A percentile compares a stretch with the other conserved stretches of the same genome.
phyloP scores from a whole-genome alignment of 2,329 filamentous ascomycete genomes.

The Chaetomiaceae sp. region DNA sequence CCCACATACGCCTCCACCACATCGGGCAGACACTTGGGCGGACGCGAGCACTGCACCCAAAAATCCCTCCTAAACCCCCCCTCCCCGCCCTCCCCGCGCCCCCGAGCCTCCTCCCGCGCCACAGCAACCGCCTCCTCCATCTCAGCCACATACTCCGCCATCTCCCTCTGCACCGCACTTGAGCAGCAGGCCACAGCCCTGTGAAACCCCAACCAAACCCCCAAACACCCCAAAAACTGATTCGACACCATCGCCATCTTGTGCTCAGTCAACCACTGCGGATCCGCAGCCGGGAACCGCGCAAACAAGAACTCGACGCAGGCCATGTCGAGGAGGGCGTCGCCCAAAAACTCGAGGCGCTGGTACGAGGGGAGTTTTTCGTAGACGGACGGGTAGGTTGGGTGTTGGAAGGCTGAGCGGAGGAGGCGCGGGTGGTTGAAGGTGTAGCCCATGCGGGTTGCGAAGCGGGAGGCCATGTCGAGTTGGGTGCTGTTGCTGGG shows the following conservation, averaged over 20 bases:
- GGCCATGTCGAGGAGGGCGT: conserved; percentile 80
- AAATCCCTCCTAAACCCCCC: conserved; percentile 54
- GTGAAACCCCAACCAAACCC: conserved; percentile 73
- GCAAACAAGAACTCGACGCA: conserved; percentile 80
- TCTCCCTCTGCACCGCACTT: conserved; percentile 38
- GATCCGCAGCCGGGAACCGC: conserved; percentile 71
- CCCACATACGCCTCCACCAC: conserved; percentile 85
- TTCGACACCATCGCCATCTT: conserved; percentile 99
- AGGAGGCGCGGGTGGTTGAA: conserved; percentile 75
- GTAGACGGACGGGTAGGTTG: conserved; percentile 70
- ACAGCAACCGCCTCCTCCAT: conserved; percentile 40
- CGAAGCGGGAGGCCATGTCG: conserved; percentile 62
- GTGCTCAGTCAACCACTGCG: conserved; percentile 96
- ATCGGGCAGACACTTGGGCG: conserved; percentile 76
- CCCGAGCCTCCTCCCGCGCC: conserved; percentile 32
- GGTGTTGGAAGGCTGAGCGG: conserved; percentile 81
- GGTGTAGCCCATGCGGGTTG: conserved; percentile 49
- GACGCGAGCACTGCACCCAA: conserved; percentile 59
- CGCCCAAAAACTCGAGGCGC: conserved; percentile 85
- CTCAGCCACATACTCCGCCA: conserved; percentile 52
- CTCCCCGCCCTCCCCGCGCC: conserved; percentile 26
- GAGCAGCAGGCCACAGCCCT: conserved; percentile 60
- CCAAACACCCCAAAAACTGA: conserved; percentile 80
- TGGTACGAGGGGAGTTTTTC: conserved; percentile 86
- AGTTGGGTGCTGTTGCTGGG: conserved; percentile 60